Evolutionary conservation across 768 basidiomycete genomes (phyloP), one percentile per base, ranked within the genome.

Genomic region (Kwoniella sp.): DNA sequence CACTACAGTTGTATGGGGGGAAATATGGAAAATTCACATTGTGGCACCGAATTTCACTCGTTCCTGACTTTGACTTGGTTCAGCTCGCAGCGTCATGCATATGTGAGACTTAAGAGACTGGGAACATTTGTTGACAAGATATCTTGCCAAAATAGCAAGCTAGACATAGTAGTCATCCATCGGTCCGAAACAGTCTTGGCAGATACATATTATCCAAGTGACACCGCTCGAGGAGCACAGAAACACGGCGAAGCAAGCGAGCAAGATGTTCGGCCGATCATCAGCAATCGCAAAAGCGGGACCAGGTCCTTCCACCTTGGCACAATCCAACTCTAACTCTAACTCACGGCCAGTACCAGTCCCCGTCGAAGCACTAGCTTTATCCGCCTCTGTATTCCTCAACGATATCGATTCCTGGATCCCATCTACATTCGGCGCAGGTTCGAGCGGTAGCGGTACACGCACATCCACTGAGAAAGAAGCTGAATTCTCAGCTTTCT

Each of bases 391-490:
- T n/a, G 30, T 73, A 22, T 73, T 69, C 61, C 62, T 62, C 2
- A 66, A 67, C 19, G 61, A 55, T 12, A 65, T 73, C 44, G 59
- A 64, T 26, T 62, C 63, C n/a, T 73, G 71, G 71, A 65, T 73
- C 40, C 71, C 71, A 13, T 22, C 51, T 36, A 63, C 61, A 33
- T 74, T 74, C 56, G 72, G 72, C 2, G 22, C 10, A 25, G 22
- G 22, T 19, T 9, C 40, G 33, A 33, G 13, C 13, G 33, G 33
- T 33, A 13, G 7, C 5, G 33, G 33, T 13, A 13, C 33, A 5
- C 33, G 33, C 5, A 33, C 55, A 17, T 54, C 55, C 6, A n/a
- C 49, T 9, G 65, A 67, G 5, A 51, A 54, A 27, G 33, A 25
- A 2, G 19, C 27, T 6, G 65, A 62, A 26, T 67, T 67, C 55